Evolutionary conservation across 2,329 filamentous ascomycete species (phyloP), one percentile per base, ranked within the genome.

Genomic region (Coniella vitis): DNA sequence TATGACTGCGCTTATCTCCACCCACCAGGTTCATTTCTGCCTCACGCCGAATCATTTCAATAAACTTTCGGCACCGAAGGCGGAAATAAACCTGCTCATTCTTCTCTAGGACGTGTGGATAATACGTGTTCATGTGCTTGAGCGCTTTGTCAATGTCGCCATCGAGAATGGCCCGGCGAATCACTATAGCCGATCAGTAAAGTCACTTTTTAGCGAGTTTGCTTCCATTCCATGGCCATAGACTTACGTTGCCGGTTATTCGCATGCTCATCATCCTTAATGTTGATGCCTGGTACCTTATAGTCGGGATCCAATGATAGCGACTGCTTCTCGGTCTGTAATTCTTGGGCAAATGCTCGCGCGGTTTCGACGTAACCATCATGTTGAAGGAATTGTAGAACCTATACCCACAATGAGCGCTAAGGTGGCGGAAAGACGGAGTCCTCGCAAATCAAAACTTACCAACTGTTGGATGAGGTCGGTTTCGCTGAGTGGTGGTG

Each of bases 321-420:
- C 8, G 86, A 82, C 58, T 78, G 72, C 58, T 86, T 84, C 63
- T 95, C 87, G 14, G 77, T 71, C 47, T 80, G 77, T 21, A 95
- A 81, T 61, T 97, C 91, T 57, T 85, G 76, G 3, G 87, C 83
- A 71, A 98, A 97, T 0, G 88, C 89, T 55, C 84, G 81, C 8
- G 90, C 90, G 0, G 91, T 95, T 57, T 96, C 91, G 7, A 96
- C 85, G 57, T 96, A 97, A 51, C 93, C 93, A 60, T 97, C 93
- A 58, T 97, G 91, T 34, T 90, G 87, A 13, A 98, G 72, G 57
- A 95, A 97, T 66, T 96, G 90, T 35, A 90, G 76, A 16, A 83
- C 77, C 71, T 75, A 20, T 16, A 47, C 29, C n/a, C 29, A 12
- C 9, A 20, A 41, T 49, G 34, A 59, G 43, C 10, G 10, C 61